Evolutionary conservation across 2,329 filamentous ascomycete genomes (phyloP).

Genomic region (Cercospora janseana): DNA sequence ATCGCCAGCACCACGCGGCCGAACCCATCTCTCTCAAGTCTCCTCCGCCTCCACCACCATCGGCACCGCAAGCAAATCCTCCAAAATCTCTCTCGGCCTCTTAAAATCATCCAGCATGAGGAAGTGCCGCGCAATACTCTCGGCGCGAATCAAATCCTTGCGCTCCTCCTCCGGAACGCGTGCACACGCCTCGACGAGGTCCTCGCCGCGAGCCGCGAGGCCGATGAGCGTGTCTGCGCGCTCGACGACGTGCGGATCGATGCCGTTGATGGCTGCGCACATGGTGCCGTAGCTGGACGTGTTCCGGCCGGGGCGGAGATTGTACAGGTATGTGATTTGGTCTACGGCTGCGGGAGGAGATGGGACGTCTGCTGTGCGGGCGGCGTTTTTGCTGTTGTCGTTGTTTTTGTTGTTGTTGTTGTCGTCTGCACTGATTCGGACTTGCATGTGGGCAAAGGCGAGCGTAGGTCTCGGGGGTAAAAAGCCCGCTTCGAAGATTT

Average conservation of each 20-base stretch:
- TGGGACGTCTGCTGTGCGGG: too few species aligned
- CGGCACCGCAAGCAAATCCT: slow-evolving; percentile 38
- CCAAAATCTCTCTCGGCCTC: slow-evolving; percentile 39
- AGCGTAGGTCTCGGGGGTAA: slow-evolving; percentile 54
- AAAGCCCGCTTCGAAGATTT: slow-evolving; percentile 67
- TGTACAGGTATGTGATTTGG: slow-evolving; percentile 47
- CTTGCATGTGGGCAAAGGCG: slow-evolving; percentile 68
- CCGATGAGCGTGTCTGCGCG: slow-evolving; percentile 72
- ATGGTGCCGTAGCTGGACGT: slow-evolving; percentile 78
- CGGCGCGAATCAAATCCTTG: slow-evolving; percentile 65
- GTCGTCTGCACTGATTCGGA: slow-evolving; percentile 54
- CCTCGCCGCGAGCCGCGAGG: slow-evolving; percentile 68
- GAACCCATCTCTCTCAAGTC: too few species aligned
- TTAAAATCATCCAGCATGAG: slow-evolving; percentile 40
- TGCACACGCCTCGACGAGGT: slow-evolving; percentile 71
- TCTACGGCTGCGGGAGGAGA: slow-evolving; percentile 56
- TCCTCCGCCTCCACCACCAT: neutral
- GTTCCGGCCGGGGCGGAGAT: slow-evolving; percentile 60
- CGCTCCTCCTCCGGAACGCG: slow-evolving; percentile 63
- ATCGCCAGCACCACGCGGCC: too few species aligned
- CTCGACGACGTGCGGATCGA: slow-evolving; percentile 68
- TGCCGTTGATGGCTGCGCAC: slow-evolving; percentile 84
- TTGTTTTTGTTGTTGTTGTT: too few species aligned
- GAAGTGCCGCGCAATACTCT: slow-evolving; percentile 46
- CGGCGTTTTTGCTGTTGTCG: too few species aligned